Conservation (phyloP, 805 yeast species). For the Schizosaccharomyces lindneri region DNA sequence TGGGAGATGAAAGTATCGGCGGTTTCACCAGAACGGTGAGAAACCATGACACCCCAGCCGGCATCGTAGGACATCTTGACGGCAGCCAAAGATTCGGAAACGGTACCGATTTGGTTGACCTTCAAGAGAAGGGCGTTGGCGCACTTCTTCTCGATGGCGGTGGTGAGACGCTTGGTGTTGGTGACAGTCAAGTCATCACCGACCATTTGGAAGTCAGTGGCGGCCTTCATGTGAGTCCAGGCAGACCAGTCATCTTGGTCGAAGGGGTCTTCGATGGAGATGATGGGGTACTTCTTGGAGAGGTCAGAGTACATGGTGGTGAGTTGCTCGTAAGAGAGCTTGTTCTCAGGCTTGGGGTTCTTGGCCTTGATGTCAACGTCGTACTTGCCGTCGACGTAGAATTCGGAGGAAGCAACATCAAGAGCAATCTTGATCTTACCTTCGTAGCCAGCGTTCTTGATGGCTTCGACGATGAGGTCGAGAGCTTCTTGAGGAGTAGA, state of each 20-base stretch:
- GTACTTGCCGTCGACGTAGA: slow-evolving; percentile 89
- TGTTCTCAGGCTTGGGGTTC: slow-evolving; percentile 64
- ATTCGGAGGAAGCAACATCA: slow-evolving; percentile 94
- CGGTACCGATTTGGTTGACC: slow-evolving; percentile 97
- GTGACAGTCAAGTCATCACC: slow-evolving; percentile 98
- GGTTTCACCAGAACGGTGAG: slow-evolving; percentile 99
- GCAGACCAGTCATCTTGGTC: slow-evolving; percentile 99
- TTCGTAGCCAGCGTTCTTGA: slow-evolving; percentile 82
- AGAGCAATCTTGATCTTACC: slow-evolving; percentile 81
- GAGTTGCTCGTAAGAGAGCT: slow-evolving; percentile 73
- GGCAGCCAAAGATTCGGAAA: slow-evolving; percentile 89
- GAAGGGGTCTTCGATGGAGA: slow-evolving; percentile 95
- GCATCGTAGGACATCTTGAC: slow-evolving; percentile 87
- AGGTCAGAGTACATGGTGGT: slow-evolving; percentile 62
- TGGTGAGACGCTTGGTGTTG: slow-evolving; percentile 81
- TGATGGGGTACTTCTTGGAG: slow-evolving; percentile 82
- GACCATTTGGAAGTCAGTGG: slow-evolving; percentile 48
- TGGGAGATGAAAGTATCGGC: slow-evolving; percentile 98
- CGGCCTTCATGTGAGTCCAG: slow-evolving; percentile 62
- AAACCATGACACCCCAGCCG: slow-evolving; percentile 99
- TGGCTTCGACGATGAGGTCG: slow-evolving; percentile 75
- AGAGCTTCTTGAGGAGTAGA: slow-evolving; percentile 90
- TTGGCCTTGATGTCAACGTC: slow-evolving; percentile 98
- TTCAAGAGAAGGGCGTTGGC: slow-evolving; percentile 85
- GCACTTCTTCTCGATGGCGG: slow-evolving; percentile 89